Evolutionary conservation across 495 filamentous ascomycete species (phyloP), one percentile per base, ranked within the genome.

Genomic region (Barbatosphaeria neglecta): DNA sequence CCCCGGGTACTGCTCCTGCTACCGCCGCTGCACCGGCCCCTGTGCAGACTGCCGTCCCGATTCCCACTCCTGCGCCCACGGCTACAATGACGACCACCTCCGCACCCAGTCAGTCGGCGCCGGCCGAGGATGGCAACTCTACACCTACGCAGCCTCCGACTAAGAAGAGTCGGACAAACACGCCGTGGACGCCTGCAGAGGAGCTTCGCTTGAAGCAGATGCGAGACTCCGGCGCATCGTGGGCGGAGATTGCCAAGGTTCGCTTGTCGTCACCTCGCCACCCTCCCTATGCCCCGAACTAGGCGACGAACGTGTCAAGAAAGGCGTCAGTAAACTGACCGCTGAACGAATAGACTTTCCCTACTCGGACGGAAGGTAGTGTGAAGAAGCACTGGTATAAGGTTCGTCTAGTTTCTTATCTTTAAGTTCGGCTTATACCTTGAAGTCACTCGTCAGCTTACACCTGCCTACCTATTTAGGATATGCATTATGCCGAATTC

Each of bases 361-460:
- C 92, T 15, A 80, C 77, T 16, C 75, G 92, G 52, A 98, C 92
- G 19, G 92, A 98, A 64, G 92, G 92, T 16, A 95, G 88, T 57
- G 92, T 98, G 10, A 98, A 98, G 75, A 98, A 98, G 69, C 92
- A 98, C 64, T 98, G 92, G 92, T 98, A 98, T 63, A 98, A 98
- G 77, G 89, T 90, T 73, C 44, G 69, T 56, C 17, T 3, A 9
- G 38, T 41, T n/a, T 15, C 7, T 23, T 18, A 39, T 41, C 31
- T n/a, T 18, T 31, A 24, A 40, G 43, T 4, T 17, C 33, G 44
- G 27, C 22, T 28, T 18, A 24, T 22, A 45, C 47, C 48, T 55
- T 44, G 39, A 22, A 2, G 59, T 70, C 41, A 74, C 46, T 48
- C 9, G 31, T 35, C 13, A 16, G 11, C 31, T 35, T 35, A 35